Evolutionary conservation across 192 early-diverging fungal species (phyloP).

Genomic region (Umbelopsis sp.): DNA sequence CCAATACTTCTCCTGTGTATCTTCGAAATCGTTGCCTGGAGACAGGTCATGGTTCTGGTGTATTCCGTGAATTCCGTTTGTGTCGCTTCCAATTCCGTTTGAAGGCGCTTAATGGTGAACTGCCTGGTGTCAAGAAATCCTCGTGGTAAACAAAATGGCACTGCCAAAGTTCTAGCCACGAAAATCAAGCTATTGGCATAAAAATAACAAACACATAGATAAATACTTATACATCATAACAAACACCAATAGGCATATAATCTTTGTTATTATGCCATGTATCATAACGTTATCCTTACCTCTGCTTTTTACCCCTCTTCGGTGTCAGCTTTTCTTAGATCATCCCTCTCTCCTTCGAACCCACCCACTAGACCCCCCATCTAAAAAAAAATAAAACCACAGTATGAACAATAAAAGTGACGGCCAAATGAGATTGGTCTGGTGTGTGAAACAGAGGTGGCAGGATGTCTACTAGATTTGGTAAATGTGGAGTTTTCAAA

Average conservation of each 20-base stretch:
- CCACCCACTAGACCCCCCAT: background rate
- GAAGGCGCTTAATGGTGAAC: constrained; percentile 76
- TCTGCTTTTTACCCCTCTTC: background rate
- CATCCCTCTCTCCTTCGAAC: too few relatives aligned
- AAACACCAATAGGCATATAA: too few relatives aligned
- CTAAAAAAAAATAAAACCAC: background rate
- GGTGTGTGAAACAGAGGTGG: background rate
- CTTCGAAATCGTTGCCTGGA: constrained; percentile 76
- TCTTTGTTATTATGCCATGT: too few relatives aligned
- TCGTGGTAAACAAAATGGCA: constrained; percentile 60
- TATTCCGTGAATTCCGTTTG: constrained; percentile 73
- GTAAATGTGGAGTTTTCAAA: constrained; percentile 3
- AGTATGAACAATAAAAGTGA: background rate
- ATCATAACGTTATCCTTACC: too few relatives aligned
- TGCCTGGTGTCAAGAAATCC: constrained; percentile 80
- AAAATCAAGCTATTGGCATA: background rate
- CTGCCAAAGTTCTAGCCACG: background rate
- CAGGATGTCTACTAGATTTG: background rate
- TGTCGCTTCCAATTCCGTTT: constrained; percentile 81
- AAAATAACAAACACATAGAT: background rate
- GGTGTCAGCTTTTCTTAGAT: background rate
- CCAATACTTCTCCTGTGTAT: constrained; percentile 60
- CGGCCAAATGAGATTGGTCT: background rate
- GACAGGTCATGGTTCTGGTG: constrained; percentile 75
- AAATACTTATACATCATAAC: too few relatives aligned